Evolutionary conservation across 140 eudicot genomes (phyloP).

Genomic region (Cichorium intybus): DNA sequence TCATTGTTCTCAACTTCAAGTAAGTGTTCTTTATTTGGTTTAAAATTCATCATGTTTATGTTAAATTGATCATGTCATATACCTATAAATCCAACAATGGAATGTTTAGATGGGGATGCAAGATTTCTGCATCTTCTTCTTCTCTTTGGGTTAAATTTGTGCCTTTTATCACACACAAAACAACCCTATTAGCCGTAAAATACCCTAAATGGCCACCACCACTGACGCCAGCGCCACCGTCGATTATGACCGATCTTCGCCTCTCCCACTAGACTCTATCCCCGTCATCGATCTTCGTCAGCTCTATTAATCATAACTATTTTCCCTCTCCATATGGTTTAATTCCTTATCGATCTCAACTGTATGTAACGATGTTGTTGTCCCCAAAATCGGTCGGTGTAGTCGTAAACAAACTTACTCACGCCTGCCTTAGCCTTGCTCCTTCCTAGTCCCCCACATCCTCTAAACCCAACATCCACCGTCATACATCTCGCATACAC

Average conservation of each 20-base stretch:
- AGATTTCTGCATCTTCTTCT: neutral
- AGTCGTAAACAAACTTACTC: conserved; percentile 88
- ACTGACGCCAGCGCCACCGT: conserved; percentile 30
- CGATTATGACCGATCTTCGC: conserved; percentile 31
- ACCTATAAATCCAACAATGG: too few species aligned
- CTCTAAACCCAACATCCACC: conserved; percentile 34
- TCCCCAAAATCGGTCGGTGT: conserved; percentile 83
- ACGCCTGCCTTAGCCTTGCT: conserved; percentile 77
- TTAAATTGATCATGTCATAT: too few species aligned
- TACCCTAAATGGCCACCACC: conserved; percentile 20
- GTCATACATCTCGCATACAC: conserved; percentile 49
- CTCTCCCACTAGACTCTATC: conserved; percentile 40
- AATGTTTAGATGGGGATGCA: too few species aligned
- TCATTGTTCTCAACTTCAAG: too few species aligned
- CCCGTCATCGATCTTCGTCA: conserved; percentile 74
- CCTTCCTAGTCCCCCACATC: conserved; percentile 44
- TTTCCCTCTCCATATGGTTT: conserved; percentile 66
- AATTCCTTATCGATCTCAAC: conserved; percentile 40
- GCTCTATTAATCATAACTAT: conserved; percentile 81
- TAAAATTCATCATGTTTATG: too few species aligned
- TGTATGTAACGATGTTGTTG: conserved; percentile 66
- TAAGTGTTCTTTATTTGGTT: too few species aligned
- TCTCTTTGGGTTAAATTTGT: neutral
- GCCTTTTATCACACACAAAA: neutral
- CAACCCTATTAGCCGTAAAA: neutral